Evolutionary conservation across 2,329 filamentous ascomycete genomes (phyloP).

Genomic region (Ascochyta pisi): DNA sequence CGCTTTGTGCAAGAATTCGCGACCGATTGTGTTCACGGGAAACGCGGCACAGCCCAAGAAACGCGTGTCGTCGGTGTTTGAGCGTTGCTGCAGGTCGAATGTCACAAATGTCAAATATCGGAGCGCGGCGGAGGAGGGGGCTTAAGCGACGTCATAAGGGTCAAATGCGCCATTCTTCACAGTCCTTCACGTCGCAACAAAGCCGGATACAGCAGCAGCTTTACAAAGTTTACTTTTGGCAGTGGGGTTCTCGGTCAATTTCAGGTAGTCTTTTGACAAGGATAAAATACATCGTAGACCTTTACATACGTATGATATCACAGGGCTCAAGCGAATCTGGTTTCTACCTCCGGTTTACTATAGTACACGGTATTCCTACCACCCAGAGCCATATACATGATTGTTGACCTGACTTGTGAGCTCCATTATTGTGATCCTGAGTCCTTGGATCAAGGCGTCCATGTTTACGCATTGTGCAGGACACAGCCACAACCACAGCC

Average conservation of each 20-base stretch:
- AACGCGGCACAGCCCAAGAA: conserved; percentile 37
- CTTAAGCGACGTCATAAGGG: conserved; percentile 12
- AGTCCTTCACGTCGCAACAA: neutral
- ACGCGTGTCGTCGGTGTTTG: conserved; percentile 40
- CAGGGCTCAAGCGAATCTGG: no score
- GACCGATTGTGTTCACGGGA: conserved; percentile 10
- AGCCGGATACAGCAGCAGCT: no score
- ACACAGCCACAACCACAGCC: conserved; percentile 32
- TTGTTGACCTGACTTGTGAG: neutral
- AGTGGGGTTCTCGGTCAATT: no score
- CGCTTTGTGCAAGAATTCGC: conserved; percentile 10
- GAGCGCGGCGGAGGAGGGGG: conserved; percentile 25
- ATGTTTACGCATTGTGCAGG: neutral
- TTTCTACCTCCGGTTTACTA: no score
- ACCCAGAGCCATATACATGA: neutral
- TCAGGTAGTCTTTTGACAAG: no score
- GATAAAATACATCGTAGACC: no score
- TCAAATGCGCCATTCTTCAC: neutral
- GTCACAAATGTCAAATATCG: conserved; percentile 28
- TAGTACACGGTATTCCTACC: no score
- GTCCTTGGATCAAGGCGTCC: neutral
- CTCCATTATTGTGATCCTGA: no score
- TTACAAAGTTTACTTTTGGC: no score
- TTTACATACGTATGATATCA: no score
- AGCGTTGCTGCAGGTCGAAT: conserved; percentile 26